A percentile compares a stretch with the other conserved stretches of the same genome.
phyloP scores from a whole-genome alignment of 345 rosid genomes.

The Ceriops decandra region DNA sequence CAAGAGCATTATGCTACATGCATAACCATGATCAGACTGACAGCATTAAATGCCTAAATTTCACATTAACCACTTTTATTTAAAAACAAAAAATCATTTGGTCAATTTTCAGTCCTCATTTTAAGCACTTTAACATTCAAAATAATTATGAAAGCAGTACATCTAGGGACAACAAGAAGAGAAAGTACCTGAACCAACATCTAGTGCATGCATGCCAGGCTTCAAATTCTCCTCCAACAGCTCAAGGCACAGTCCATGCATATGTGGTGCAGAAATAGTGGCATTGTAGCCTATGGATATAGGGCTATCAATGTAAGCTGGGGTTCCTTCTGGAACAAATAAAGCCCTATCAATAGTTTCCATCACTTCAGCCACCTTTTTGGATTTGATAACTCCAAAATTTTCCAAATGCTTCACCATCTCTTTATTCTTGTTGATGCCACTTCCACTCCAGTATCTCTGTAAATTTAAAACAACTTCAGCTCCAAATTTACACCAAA shows the following conservation, averaged over 20 bases:
- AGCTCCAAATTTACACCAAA: not conserved
- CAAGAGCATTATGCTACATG: not conserved
- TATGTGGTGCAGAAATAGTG: constrained; percentile 97
- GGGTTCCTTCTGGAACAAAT: constrained; percentile 71
- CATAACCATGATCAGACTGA: not conserved
- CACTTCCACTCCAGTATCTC: constrained; percentile 50
- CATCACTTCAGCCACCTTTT: constrained; percentile 77
- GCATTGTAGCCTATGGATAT: constrained; percentile 92
- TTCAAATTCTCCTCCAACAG: constrained; percentile 72
- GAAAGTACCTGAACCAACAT: constrained; percentile 88
- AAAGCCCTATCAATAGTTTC: constrained; percentile 75
- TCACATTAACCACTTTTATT: not conserved
- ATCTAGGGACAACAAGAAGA: not conserved
- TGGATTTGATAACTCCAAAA: constrained; percentile 57
- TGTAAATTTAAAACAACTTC: constrained; percentile 22
- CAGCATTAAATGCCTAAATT: not conserved
- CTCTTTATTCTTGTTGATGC: constrained; percentile 45
- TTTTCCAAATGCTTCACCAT: constrained; percentile 74
- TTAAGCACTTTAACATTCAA: not conserved
- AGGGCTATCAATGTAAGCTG: constrained; percentile 81
- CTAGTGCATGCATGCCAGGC: constrained; percentile 91
- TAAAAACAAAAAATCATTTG: not conserved
- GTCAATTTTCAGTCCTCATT: not conserved
- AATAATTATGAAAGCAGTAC: not conserved
- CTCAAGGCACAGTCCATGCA: constrained; percentile 95